Evolutionary conservation across 257 asterid genomes (phyloP).

Genomic region (Solanum clarkiae): DNA sequence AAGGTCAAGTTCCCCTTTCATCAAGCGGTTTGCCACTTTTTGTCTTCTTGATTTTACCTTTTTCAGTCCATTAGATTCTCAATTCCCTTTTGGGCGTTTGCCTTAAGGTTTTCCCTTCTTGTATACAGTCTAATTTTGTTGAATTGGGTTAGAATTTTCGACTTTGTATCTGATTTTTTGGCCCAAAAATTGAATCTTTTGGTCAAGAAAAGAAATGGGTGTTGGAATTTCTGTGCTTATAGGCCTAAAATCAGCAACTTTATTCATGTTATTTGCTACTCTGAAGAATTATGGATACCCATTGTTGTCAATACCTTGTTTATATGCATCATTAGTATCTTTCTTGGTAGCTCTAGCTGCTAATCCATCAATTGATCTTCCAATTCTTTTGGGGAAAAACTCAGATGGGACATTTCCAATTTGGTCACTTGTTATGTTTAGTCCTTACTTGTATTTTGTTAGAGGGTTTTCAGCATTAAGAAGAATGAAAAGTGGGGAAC

Average conservation of each 20-base stretch:
- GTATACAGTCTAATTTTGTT: background rate
- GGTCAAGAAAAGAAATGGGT: constrained; percentile 27
- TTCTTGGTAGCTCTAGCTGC: constrained; percentile 67
- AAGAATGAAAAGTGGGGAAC: constrained; percentile 62
- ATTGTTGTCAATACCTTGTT: constrained; percentile 48
- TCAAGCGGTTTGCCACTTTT: background rate
- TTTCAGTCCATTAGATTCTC: background rate
- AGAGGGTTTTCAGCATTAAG: constrained; percentile 61
- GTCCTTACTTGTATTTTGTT: constrained; percentile 75
- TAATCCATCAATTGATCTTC: constrained; percentile 74
- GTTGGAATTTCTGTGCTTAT: constrained; percentile 60
- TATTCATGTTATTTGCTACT: constrained; percentile 38
- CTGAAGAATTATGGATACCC: constrained; percentile 32
- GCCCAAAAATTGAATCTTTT: background rate
- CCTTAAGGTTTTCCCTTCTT: background rate
- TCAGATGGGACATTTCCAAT: constrained; percentile 76
- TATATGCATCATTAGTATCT: constrained; percentile 68
- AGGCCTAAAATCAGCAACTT: constrained; percentile 51
- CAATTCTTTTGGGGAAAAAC: constrained; percentile 64
- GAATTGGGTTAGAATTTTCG: background rate
- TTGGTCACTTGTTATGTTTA: constrained; percentile 60
- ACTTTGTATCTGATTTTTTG: background rate
- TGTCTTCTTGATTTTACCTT: background rate
- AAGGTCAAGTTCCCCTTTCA: background rate
- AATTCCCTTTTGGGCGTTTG: background rate